These are phyloP conservation scores for Mortierella sp. DNA, from an alignment of 371 early-diverging fungal genomes.

Conservation along the genomic window DNA sequence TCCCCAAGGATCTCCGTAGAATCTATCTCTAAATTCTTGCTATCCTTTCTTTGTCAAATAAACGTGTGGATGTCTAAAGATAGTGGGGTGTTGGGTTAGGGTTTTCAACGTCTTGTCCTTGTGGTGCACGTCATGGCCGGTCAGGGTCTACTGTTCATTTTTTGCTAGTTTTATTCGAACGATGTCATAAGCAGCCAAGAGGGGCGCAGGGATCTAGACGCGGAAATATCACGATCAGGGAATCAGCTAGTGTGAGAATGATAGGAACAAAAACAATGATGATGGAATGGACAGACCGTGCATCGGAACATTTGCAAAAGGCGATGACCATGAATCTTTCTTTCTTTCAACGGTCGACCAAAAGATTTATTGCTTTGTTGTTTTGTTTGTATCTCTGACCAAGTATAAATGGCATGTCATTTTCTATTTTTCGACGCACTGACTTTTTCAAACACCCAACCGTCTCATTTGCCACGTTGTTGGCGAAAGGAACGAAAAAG, in stretches of 20 bases:
- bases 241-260: background rate
- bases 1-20: slow-evolving; percentile 85
- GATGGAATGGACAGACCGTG: background rate
- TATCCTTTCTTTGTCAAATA: background rate
- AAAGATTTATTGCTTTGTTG: background rate
- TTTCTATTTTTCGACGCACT: background rate
- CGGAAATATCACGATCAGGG: background rate
- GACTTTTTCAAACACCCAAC: background rate
- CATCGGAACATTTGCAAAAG: background rate
- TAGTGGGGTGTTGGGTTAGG: background rate
- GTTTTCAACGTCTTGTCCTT: background rate
- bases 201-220: background rate
- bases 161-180: too few species aligned
- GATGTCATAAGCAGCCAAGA: background rate
- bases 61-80: background rate
- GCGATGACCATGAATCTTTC: too few species aligned
- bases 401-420: background rate
- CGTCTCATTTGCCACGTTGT: slow-evolving; percentile 4
- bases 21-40: slow-evolving; percentile 77
- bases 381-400: background rate
- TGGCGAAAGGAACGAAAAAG: background rate
- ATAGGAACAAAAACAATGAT: background rate
- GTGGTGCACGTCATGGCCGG: too few species aligned
- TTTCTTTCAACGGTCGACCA: background rate
- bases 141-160: too few species aligned